These are phyloP conservation scores for Conidiobolus incongruus DNA, from an alignment of 371 early-diverging fungal genomes.

Conservation along the genomic window DNA sequence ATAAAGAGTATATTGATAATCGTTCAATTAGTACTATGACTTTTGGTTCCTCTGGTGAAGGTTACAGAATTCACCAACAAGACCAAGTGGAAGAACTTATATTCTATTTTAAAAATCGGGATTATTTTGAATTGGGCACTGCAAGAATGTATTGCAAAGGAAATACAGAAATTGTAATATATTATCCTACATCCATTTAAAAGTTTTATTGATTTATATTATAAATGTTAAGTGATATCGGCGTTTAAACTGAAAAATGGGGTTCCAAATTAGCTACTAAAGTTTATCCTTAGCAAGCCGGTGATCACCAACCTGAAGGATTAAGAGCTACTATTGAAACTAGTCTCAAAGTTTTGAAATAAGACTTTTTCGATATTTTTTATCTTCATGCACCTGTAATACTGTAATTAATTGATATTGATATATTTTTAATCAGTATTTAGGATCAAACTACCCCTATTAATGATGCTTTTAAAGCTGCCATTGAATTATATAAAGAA, in stretches of 20 bases:
- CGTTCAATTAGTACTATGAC: slow-evolving; percentile 7
- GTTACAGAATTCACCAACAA: slow-evolving; percentile 14
- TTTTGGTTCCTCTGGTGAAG: slow-evolving; percentile 1
- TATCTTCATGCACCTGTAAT: slow-evolving; percentile 31
- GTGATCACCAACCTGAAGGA: slow-evolving; percentile 20
- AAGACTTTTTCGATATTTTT: slow-evolving; percentile 18
- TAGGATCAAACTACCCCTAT: slow-evolving; percentile 18
- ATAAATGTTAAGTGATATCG: slow-evolving; percentile 14
- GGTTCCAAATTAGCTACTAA: slow-evolving; percentile 24
- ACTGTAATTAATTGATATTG: too few relatives aligned
- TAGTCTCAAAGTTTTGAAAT: slow-evolving; percentile 12
- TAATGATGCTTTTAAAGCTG: slow-evolving; percentile 15
- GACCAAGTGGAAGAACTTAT: slow-evolving; percentile 14
- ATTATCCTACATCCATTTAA: too few relatives aligned
- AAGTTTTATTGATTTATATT: too few relatives aligned
- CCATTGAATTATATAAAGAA: slow-evolving; percentile 16
- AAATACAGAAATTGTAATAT: slow-evolving; percentile 18
- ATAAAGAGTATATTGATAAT: too few relatives aligned
- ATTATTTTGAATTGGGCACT: slow-evolving; percentile 16
- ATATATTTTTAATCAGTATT: too few relatives aligned
- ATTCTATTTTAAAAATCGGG: slow-evolving; percentile 13
- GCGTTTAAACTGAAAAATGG: slow-evolving; percentile 6
- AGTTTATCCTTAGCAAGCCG: slow-evolving; percentile 21
- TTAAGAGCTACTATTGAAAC: slow-evolving; percentile 15
- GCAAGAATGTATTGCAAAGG: slow-evolving; percentile 18